Evolutionary conservation across 768 basidiomycete genomes (phyloP).

Genomic region (Auriscalpium microsporum): DNA sequence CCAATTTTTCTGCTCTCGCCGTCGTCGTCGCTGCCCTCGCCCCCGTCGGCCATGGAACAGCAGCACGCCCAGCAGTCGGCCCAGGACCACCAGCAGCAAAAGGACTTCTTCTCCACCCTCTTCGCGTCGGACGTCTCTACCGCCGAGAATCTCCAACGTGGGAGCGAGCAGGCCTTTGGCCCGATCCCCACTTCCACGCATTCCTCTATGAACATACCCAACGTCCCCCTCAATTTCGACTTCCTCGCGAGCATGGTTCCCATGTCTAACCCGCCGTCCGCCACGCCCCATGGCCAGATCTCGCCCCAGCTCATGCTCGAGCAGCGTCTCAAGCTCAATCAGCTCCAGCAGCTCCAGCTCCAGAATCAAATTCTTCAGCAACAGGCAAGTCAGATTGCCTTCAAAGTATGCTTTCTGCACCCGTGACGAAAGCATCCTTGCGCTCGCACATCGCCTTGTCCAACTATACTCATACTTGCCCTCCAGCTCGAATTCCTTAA

Average conservation of each 20-base stretch:
- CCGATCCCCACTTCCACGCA: conserved; percentile 10
- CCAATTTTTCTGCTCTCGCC: too few species aligned
- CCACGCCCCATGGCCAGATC: conserved; percentile 21
- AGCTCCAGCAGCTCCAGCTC: conserved; percentile 68
- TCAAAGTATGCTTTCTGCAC: conserved; percentile 3
- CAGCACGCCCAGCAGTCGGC: conserved; percentile 4
- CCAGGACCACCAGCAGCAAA: conserved; percentile 16
- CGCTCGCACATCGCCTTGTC: background rate
- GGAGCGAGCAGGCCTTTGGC: conserved; percentile 11
- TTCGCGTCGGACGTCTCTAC: conserved; percentile 14
- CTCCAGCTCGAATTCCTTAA: conserved; percentile 25
- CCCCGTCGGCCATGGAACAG: conserved; percentile 6
- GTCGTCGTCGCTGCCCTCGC: background rate
- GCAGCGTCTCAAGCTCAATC: conserved; percentile 71
- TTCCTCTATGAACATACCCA: conserved; percentile 16
- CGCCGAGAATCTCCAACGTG: conserved; percentile 11
- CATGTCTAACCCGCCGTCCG: conserved; percentile 27
- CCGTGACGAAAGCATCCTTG: background rate
- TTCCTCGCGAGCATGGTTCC: conserved; percentile 43
- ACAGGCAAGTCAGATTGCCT: conserved; percentile 45
- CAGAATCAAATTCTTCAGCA: conserved; percentile 87
- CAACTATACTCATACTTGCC: background rate
- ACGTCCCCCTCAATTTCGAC: conserved; percentile 34
- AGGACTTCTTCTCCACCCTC: conserved; percentile 23
- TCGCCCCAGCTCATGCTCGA: conserved; percentile 49